phyloP scores from a whole-genome alignment of 75 land plant genomes.

The Pseudotsuga menziesii region DNA sequence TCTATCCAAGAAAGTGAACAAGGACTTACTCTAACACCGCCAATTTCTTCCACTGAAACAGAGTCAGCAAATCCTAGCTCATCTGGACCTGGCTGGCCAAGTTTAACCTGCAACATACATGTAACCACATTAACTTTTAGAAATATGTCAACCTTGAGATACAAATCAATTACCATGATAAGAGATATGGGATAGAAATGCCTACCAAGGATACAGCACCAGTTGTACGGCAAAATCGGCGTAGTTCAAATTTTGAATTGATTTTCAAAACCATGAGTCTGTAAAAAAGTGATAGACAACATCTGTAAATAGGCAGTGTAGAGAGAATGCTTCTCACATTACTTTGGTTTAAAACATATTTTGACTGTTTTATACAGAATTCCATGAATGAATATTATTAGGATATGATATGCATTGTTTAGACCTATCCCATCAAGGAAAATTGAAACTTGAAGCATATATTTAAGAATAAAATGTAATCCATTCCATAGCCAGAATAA shows the following conservation, averaged over 20 bases:
- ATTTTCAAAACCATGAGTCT: slow-evolving; percentile 99
- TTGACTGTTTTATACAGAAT: neutral
- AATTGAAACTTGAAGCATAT: neutral
- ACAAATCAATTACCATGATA: neutral
- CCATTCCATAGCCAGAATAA: neutral
- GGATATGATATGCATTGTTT: too few relatives aligned
- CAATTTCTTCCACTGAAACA: slow-evolving; percentile 90
- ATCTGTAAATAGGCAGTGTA: neutral
- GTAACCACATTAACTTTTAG: neutral
- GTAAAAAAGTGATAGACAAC: slow-evolving; percentile 6
- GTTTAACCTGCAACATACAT: slow-evolving; percentile 55
- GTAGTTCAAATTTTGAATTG: slow-evolving; percentile 90
- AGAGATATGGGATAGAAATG: neutral
- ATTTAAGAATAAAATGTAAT: neutral
- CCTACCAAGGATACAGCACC: slow-evolving; percentile 84
- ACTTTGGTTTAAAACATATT: neutral
- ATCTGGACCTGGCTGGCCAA: slow-evolving; percentile 76
- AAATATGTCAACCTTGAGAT: neutral
- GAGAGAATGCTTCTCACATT: neutral
- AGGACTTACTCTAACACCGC: slow-evolving; percentile 71
- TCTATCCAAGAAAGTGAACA: neutral
- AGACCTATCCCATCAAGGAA: too few relatives aligned
- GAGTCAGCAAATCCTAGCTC: slow-evolving; percentile 96
- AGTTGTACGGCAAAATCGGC: slow-evolving; percentile 95
- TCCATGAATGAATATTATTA: neutral